These are phyloP conservation scores for Lomentospora prolificans DNA, from an alignment of 2,329 filamentous ascomycete genomes.

Conservation along the genomic window DNA sequence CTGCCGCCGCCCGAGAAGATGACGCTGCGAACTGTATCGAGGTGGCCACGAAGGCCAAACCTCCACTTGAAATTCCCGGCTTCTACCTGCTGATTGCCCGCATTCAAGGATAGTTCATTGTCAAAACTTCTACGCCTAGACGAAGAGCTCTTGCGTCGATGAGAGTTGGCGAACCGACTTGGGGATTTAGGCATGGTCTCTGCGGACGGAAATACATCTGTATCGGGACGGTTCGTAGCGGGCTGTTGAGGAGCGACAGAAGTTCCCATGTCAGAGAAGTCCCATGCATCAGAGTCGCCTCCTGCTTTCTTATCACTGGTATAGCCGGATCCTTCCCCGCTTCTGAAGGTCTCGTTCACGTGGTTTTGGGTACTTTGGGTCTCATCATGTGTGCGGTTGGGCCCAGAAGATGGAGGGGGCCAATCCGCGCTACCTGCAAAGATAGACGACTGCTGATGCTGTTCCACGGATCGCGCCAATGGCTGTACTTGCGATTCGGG, in stretches of 20 bases:
- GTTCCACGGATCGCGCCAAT: conserved; percentile 43
- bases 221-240: conserved; percentile 74
- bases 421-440: conserved; percentile 26
- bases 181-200: conserved; percentile 76
- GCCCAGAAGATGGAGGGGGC: conserved; percentile 17
- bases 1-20: conserved; percentile 96
- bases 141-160: conserved; percentile 72
- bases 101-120: conserved; percentile 44
- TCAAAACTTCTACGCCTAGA: conserved; percentile 58
- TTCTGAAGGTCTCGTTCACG: background rate
- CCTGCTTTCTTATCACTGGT: conserved; percentile 8
- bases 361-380: conserved; percentile 3
- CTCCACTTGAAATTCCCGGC: conserved; percentile 78
- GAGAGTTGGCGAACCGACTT: conserved; percentile 54
- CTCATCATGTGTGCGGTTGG: conserved; percentile 12
- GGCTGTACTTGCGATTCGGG: conserved; percentile 34
- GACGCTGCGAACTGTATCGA: conserved; percentile 87
- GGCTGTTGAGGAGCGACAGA: conserved; percentile 28
- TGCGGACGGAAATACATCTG: conserved; percentile 75
- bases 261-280: conserved; percentile 43
- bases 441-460: conserved; percentile 29
- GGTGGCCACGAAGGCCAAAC: conserved; percentile 82
- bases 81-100: conserved; percentile 50
- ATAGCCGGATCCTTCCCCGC: background rate
- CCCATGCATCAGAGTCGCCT: conserved; percentile 69